Evolutionary conservation across 441 rosid species (phyloP), one percentile per base, ranked within the genome.

Genomic region (Adansonia grandidieri): DNA sequence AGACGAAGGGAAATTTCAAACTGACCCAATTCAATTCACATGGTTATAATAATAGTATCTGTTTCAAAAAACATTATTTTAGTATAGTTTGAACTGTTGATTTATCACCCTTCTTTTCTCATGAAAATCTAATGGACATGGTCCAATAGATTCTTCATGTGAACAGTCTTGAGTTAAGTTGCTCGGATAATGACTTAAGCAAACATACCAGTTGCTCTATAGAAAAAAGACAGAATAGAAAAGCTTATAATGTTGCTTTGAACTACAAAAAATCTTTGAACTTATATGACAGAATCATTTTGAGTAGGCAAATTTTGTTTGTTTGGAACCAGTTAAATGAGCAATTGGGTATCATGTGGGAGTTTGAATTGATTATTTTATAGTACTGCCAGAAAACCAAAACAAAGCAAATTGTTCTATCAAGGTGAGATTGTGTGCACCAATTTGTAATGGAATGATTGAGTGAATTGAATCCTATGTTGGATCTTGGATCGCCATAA

Each of bases 121-220:
- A 71, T 77, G 42, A 82, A 78, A 82, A 85, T 84, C 85, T 67
- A 73, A 74, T 32, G 69, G 84, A 77, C 87, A 24, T 71, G 63
- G 65, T 82, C 84, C 68, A 71, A 61, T 72, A 81, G 87, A 86
- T 89, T 84, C 77, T 86, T 85, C 93, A 86, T 90, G 93, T 88
- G 92, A 82, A 56, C 11, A 66, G 28, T 54, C 47, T 32, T 54
- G 13, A 19, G 37, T 32, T 0, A 58, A 9, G 63, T 20, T 58
- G 72, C 53, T 71, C 63, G 75, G 85, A 86, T 80, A 74, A 84
- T 79, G 86, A 84, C 83, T 71, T 64, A 3, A 48, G 72, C 65
- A 57, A 15, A 19, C 8, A 77, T 71, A 78, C 79, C 77, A 85
- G 20, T 64, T 13, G 69, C 20, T 64, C 48, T 8, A 64, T 32